Conservation (phyloP, 495 filamentous ascomycete genomes). For the Sabuloglossum arenarium region DNA sequence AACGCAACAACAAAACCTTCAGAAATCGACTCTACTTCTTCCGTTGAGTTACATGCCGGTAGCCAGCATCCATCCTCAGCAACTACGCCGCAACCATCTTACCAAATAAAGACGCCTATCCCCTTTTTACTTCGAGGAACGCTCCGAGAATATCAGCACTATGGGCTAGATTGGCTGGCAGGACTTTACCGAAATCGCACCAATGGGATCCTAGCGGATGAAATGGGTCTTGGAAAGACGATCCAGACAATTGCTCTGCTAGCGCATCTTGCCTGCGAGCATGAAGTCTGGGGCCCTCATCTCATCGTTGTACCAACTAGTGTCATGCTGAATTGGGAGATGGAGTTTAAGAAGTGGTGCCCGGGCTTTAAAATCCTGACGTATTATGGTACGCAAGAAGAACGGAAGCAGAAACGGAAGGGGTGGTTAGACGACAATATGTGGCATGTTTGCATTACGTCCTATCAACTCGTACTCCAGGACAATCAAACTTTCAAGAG, state of each 20-base stretch:
- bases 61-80: conserved; percentile 3
- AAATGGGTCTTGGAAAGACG: conserved; percentile 98
- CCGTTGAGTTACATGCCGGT: conserved; percentile 14
- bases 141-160: conserved; percentile 90
- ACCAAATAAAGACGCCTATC: conserved; percentile 45
- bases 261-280: conserved; percentile 78
- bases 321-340: conserved; percentile 99
- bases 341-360: conserved; percentile 99
- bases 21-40: conserved; percentile 44
- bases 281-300: conserved; percentile 90
- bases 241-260: conserved; percentile 95
- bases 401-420: conserved; percentile 71
- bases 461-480: conserved; percentile 85
- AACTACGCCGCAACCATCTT: conserved; percentile 9
- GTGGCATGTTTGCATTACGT: conserved; percentile 95
- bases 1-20: conserved; percentile 43
- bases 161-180: conserved; percentile 90
- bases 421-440: conserved; percentile 80
- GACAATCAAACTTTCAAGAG: conserved; percentile 87
- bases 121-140: conserved; percentile 81
- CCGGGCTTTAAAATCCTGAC: conserved; percentile 96
- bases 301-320: conserved; percentile 92
- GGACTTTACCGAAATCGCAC: conserved; percentile 77
- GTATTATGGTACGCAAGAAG: conserved; percentile 86
- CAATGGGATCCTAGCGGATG: conserved; percentile 96